A percentile compares a stretch with the other conserved stretches of the same genome.
These are phyloP conservation scores for Myriosclerotinia scirpicola DNA, from an alignment of 2,329 filamentous ascomycete species.

Conservation along the genomic window DNA sequence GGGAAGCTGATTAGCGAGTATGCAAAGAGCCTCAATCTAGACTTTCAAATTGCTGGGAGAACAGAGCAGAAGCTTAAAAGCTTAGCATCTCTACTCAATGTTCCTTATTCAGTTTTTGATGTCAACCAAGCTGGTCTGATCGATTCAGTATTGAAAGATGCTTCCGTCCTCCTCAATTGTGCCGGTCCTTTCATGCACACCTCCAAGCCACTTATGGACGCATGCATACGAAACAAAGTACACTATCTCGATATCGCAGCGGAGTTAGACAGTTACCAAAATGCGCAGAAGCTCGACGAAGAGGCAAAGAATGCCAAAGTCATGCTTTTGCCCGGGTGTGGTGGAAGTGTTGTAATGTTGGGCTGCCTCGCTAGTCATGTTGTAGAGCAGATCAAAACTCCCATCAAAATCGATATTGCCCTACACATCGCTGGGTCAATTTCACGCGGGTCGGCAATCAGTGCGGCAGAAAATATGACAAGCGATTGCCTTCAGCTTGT, in stretches of 20 bases:
- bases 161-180: conserved; percentile 6
- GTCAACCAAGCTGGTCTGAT: neutral
- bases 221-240: neutral
- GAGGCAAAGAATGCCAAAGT: conserved; percentile 1
- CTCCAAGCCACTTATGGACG: neutral
- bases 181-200: neutral
- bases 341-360: neutral
- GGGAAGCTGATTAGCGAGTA: neutral
- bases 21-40: neutral
- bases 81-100: neutral
- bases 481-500: conserved; percentile 5
- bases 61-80: neutral
- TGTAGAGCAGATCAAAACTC: neutral
- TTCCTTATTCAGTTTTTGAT: conserved; percentile 1
- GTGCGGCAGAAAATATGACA: neutral
- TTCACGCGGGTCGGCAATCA: conserved; percentile 7
- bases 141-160: neutral
- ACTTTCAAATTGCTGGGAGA: neutral
- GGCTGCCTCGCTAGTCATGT: conserved; percentile 1
- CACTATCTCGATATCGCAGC: conserved; percentile 6
- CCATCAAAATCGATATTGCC: neutral
- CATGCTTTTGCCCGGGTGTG: conserved; percentile 2
- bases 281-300: conserved; percentile 1
- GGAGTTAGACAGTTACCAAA: neutral
- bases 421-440: neutral